These are phyloP conservation scores for Penicillium sp. DNA, from an alignment of 2,329 filamentous ascomycete species.

Conservation along the genomic window DNA sequence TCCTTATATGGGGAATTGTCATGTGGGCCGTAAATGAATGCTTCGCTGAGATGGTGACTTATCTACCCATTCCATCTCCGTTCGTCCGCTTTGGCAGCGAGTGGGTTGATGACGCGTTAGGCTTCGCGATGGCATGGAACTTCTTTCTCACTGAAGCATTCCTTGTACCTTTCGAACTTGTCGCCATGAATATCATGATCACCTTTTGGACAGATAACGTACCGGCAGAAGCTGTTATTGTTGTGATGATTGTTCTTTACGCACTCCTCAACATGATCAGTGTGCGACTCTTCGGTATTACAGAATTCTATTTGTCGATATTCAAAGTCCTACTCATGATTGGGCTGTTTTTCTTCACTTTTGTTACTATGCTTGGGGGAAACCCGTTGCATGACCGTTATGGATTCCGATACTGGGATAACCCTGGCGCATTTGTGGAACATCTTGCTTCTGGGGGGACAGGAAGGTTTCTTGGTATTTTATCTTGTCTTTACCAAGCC, in stretches of 20 bases:
- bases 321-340: slow-evolving; percentile 41
- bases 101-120: slow-evolving; percentile 32
- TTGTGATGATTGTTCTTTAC: slow-evolving; percentile 42
- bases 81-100: slow-evolving; percentile 27
- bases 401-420: slow-evolving; percentile 63
- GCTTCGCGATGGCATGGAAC: slow-evolving; percentile 34
- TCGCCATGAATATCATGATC: slow-evolving; percentile 14
- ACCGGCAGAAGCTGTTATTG: slow-evolving; percentile 36
- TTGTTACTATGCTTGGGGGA: slow-evolving; percentile 77
- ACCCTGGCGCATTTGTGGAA: slow-evolving; percentile 60
- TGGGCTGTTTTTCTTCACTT: slow-evolving; percentile 53
- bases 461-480: slow-evolving; percentile 53
- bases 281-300: slow-evolving; percentile 46
- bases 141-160: slow-evolving; percentile 26
- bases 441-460: slow-evolving; percentile 62
- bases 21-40: slow-evolving; percentile 34
- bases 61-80: slow-evolving; percentile 27
- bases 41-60: slow-evolving; percentile 33
- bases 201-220: slow-evolving; percentile 17
- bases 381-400: slow-evolving; percentile 70
- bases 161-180: not conserved
- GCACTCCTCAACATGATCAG: slow-evolving; percentile 45
- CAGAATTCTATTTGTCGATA: slow-evolving; percentile 50
- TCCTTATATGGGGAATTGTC: slow-evolving; percentile 23
- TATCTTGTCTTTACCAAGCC: slow-evolving; percentile 71